Evolutionary conservation across 805 yeast genomes (phyloP), one percentile per base, ranked within the genome.

Genomic region (Spathaspora girioi): DNA sequence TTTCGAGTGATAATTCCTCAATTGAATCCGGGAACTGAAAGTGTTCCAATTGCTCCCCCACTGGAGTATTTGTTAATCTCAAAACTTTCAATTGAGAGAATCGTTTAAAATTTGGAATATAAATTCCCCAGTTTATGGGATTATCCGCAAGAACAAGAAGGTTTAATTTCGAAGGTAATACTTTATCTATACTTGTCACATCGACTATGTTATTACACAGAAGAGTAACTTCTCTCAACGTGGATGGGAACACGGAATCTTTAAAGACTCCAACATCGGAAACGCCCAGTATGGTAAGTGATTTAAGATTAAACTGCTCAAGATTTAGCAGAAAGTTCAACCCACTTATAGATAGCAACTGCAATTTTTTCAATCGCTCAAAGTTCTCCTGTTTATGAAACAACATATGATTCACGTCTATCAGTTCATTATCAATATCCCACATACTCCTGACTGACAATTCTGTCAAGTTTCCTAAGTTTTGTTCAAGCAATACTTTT

Each of bases 91-190:
- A 23, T 23, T 23, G 26, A 1, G 38, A 15, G 18, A 49, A 49
- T 12, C 51, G 51, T n/a, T 1, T 61, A 60, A 43, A 63, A 57
- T 40, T 9, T 17, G 52, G 49, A 1, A 27, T 32, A 26, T 6
- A 12, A 12, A 14, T 17, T 10, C 35, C 23, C 66, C 65, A 62
- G 38, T 54, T 48, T 14, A 60, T 57, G 10, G 61, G 61, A 51
- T 63, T 63, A 46, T 60, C 49, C 2, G 63, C 50, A n/a, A 61
- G 18, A 38, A 51, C 49, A 14, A 49, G 38, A 11, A 18, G 17
- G 1, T 17, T 9, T 19, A 49, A 26, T 2, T 15, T 27, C 5
- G 43, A 19, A 5, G 51, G 51, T 2, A 49, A 26, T 12, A 3
- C 11, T 2, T 19, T 20, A 27, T 43, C 29, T 12, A 49, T 23